Conservation (phyloP, 805 yeast genomes). For the Lachancea sp. region DNA sequence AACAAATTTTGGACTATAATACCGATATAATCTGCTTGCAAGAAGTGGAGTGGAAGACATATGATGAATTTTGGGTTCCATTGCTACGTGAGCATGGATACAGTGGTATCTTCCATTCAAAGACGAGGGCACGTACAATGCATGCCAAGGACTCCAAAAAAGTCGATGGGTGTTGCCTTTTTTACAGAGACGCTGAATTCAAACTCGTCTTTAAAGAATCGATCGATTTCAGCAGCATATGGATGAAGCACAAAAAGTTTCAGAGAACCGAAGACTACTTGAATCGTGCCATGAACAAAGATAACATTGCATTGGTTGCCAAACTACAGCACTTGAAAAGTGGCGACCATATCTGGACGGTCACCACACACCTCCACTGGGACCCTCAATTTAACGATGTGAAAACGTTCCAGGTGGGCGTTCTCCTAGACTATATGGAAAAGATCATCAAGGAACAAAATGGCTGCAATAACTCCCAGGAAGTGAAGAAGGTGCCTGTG, state of each 20-base stretch:
- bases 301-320: constrained; percentile 78
- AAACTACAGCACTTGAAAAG: constrained; percentile 67
- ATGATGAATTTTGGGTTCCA: constrained; percentile 82
- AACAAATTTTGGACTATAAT: constrained; percentile 58
- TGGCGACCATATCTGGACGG: constrained; percentile 66
- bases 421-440: constrained; percentile 82
- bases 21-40: constrained; percentile 87
- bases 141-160: constrained; percentile 68
- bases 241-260: constrained; percentile 76
- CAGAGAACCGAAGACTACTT: constrained; percentile 91
- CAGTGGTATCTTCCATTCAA: constrained; percentile 73
- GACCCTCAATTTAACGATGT: constrained; percentile 96
- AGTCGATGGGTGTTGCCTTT: constrained; percentile 98
- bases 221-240: constrained; percentile 76
- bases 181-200: constrained; percentile 66
- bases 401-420: constrained; percentile 90
- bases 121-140: constrained; percentile 92
- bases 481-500: constrained; percentile 59
- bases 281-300: constrained; percentile 94
- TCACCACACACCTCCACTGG: constrained; percentile 96
- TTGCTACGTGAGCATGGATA: constrained; percentile 68
- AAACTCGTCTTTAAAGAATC: constrained; percentile 61
- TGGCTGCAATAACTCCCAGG: constrained; percentile 42
- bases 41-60: constrained; percentile 87
- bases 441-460: constrained; percentile 45